phyloP scores from a whole-genome alignment of 139 green algal genomes.

The Pseudopediastrum boryanum region DNA sequence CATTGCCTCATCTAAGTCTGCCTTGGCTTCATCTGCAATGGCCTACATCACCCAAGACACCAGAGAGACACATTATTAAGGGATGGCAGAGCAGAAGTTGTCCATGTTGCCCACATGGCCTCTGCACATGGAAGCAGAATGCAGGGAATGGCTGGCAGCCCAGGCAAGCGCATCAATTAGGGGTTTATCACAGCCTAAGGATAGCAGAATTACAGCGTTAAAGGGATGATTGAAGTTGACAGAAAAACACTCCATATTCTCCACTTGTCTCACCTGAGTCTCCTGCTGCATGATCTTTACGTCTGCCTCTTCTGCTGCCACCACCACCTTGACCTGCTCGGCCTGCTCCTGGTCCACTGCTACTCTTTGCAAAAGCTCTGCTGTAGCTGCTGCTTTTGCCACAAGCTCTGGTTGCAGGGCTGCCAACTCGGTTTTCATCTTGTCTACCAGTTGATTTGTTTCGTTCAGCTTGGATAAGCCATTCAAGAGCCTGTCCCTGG shows the following conservation, averaged over 20 bases:
- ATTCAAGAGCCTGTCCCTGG: constrained; percentile 75
- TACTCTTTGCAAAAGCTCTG: constrained; percentile 79
- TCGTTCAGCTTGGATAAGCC: constrained; percentile 85
- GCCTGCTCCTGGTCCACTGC: constrained; percentile 73
- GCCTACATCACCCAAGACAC: constrained; percentile 53
- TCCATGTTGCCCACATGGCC: too few relatives aligned
- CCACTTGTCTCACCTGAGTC: constrained; percentile 42
- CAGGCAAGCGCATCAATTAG: too few relatives aligned
- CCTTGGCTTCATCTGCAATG: constrained; percentile 81
- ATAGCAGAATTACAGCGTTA: too few relatives aligned
- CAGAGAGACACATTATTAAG: too few relatives aligned
- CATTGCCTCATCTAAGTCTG: constrained; percentile 85
- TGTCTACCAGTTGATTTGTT: constrained; percentile 79
- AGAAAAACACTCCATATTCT: too few relatives aligned
- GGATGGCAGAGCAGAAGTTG: too few relatives aligned
- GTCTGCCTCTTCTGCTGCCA: constrained; percentile 72
- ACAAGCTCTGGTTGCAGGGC: constrained; percentile 79
- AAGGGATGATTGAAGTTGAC: too few relatives aligned
- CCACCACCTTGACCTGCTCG: constrained; percentile 71
- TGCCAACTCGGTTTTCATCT: constrained; percentile 79
- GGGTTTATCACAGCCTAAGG: too few relatives aligned
- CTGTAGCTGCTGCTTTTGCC: constrained; percentile 70
- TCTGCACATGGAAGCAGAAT: too few relatives aligned
- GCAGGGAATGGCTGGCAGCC: too few relatives aligned
- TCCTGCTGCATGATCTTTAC: constrained; percentile 73